These are phyloP conservation scores for Candida piceae DNA, from an alignment of 805 yeast species.

Conservation along the genomic window DNA sequence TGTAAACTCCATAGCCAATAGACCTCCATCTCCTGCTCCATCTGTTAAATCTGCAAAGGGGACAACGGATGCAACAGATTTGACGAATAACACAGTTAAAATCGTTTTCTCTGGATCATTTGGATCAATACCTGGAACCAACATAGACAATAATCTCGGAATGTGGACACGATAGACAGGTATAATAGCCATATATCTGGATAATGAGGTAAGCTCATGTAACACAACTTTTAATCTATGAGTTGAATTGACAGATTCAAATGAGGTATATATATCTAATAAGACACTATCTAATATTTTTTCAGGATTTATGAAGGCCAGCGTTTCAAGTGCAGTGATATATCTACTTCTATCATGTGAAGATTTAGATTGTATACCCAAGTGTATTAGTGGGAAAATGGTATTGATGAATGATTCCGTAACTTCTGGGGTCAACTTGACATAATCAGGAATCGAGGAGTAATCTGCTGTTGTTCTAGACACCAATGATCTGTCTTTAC, in stretches of 20 bases:
- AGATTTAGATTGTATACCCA: constrained; percentile 78
- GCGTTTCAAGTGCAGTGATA: constrained; percentile 52
- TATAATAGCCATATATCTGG: constrained; percentile 59
- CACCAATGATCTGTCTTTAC: constrained; percentile 28
- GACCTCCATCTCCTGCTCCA: constrained; percentile 36
- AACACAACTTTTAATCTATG: constrained; percentile 77
- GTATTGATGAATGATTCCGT: constrained; percentile 27
- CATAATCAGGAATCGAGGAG: constrained; percentile 19
- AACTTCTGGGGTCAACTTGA: constrained; percentile 22
- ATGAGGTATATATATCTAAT: constrained; percentile 72
- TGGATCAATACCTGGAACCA: constrained; percentile 79
- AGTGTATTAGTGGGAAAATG: constrained; percentile 49
- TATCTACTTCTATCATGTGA: constrained; percentile 51
- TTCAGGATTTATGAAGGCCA: constrained; percentile 59
- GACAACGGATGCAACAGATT: constrained; percentile 62
- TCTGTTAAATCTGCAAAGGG: constrained; percentile 63
- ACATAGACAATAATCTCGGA: constrained; percentile 63
- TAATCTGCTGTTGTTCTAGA: constrained; percentile 18
- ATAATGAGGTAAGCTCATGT: constrained; percentile 56
- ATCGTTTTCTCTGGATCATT: constrained; percentile 77
- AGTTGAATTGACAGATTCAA: constrained; percentile 61
- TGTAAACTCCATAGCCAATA: constrained; percentile 50
- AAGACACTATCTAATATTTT: constrained; percentile 48
- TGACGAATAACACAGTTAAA: constrained; percentile 62
- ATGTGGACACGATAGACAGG: constrained; percentile 73